These are phyloP conservation scores for Aquilaria agallochum DNA, from an alignment of 441 rosid genomes.

Conservation along the genomic window DNA sequence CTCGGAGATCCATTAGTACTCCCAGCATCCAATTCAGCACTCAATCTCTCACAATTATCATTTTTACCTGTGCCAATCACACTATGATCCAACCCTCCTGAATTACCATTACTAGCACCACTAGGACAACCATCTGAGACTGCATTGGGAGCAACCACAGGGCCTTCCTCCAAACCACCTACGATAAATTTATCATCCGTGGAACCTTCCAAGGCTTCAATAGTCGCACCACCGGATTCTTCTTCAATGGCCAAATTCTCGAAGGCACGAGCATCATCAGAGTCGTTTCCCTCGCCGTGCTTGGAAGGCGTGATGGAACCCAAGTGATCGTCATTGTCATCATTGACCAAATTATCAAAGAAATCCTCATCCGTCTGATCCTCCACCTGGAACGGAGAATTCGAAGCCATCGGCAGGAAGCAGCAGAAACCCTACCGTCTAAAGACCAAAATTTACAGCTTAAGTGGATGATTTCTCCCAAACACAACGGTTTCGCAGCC, in stretches of 20 bases:
- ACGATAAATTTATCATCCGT: not conserved
- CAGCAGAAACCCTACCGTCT: slow-evolving; percentile 20
- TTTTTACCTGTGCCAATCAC: slow-evolving; percentile 21
- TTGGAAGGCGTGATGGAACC: slow-evolving; percentile 28
- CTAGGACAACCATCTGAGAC: not conserved
- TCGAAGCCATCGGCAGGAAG: slow-evolving; percentile 57
- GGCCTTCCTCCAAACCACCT: slow-evolving; percentile 5
- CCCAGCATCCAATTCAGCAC: slow-evolving; percentile 12
- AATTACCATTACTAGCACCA: slow-evolving; percentile 19
- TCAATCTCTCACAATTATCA: slow-evolving; percentile 26
- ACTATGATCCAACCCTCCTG: slow-evolving; percentile 17
- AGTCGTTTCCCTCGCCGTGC: slow-evolving; percentile 38
- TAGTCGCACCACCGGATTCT: slow-evolving; percentile 18
- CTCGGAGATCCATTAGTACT: slow-evolving; percentile 30
- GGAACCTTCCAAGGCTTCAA: not conserved
- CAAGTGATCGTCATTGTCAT: slow-evolving; percentile 28
- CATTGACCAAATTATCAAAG: slow-evolving; percentile 91
- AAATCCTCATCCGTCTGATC: slow-evolving; percentile 99
- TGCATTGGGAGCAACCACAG: slow-evolving; percentile 16
- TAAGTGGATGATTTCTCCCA: slow-evolving; percentile 14
- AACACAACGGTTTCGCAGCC: slow-evolving; percentile 6
- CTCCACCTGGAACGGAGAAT: slow-evolving; percentile 79
- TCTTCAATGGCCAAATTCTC: slow-evolving; percentile 39
- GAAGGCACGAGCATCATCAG: slow-evolving; percentile 55
- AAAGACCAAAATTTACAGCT: not conserved